Percentiles rank a stretch among this genome's conserved stretches.
phyloP scores from a whole-genome alignment of 2,329 filamentous ascomycete species.

The Talaromyces verruculosus region DNA sequence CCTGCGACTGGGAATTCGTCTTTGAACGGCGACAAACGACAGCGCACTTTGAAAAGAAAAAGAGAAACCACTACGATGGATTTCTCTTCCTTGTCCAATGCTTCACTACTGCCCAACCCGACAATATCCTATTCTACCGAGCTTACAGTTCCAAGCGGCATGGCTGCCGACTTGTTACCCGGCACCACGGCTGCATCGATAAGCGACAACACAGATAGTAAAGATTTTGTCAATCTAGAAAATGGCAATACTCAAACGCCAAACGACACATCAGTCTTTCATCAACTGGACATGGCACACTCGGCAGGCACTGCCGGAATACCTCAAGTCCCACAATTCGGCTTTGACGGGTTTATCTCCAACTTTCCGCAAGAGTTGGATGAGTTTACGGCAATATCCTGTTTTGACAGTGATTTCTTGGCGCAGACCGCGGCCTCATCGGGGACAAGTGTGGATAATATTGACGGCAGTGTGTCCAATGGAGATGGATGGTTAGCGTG shows the following conservation, averaged over 20 bases:
- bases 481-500: conserved; percentile 3
- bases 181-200: not conserved
- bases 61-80: not conserved
- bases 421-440: conserved; percentile 1
- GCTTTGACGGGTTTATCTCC: conserved; percentile 42
- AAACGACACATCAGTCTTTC: not conserved
- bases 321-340: conserved; percentile 34
- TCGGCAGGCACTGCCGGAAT: conserved; percentile 23
- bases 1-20: conserved; percentile 28
- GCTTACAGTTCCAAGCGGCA: not conserved
- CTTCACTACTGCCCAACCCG: not conserved
- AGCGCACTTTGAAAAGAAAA: not conserved
- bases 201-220: conserved; percentile 14
- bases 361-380: conserved; percentile 43
- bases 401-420: conserved; percentile 36
- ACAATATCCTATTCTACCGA: not conserved
- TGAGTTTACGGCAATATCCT: conserved; percentile 43
- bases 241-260: conserved; percentile 1
- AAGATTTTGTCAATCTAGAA: conserved; percentile 23
- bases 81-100: not conserved
- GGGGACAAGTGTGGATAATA: not conserved
- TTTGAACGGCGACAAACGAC: conserved; percentile 16
- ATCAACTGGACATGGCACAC: conserved; percentile 29
- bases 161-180: conserved; percentile 21
- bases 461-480: not conserved